Percentiles rank a stretch among this genome's conserved stretches.
phyloP scores from a whole-genome alignment of 352 stramenopile genomes.

The Pythium apleroticum region DNA sequence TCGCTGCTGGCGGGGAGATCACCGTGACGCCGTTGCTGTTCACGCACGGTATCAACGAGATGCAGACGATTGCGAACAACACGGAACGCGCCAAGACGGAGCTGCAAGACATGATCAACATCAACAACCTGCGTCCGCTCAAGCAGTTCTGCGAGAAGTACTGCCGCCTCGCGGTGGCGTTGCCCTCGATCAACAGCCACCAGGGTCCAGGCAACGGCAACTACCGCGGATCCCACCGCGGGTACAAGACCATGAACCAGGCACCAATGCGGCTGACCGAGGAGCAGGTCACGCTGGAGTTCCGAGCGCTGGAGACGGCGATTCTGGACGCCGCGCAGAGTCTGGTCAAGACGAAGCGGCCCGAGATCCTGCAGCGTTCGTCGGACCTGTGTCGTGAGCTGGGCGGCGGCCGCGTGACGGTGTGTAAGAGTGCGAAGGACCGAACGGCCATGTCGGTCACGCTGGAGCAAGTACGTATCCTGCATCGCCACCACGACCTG shows the following conservation, averaged over 20 bases:
- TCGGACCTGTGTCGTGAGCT: slow-evolving; percentile 84
- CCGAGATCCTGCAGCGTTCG: slow-evolving; percentile 81
- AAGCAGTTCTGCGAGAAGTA: slow-evolving; percentile 88
- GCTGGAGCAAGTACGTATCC: slow-evolving; percentile 91
- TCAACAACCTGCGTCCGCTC: slow-evolving; percentile 78
- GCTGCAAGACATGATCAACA: slow-evolving; percentile 89
- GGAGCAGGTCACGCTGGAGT: slow-evolving; percentile 68
- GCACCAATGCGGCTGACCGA: slow-evolving; percentile 59
- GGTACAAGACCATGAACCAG: slow-evolving; percentile 58
- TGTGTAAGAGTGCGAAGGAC: slow-evolving; percentile 98
- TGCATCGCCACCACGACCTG: slow-evolving; percentile 83
- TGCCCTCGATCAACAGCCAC: slow-evolving; percentile 36
- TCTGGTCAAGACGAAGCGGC: slow-evolving; percentile 85
- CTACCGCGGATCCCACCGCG: slow-evolving; percentile 30
- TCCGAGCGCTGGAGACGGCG: slow-evolving; percentile 56
- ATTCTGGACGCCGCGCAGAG: slow-evolving; percentile 81
- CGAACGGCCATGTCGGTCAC: slow-evolving; percentile 97
- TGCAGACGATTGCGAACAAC: slow-evolving; percentile 94
- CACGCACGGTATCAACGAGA: slow-evolving; percentile 94
- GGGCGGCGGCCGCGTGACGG: slow-evolving; percentile 90
- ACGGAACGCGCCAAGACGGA: slow-evolving; percentile 87
- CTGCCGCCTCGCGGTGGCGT: slow-evolving; percentile 51
- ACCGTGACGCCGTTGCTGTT: slow-evolving; percentile 84
- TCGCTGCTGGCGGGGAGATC: slow-evolving; percentile 74
- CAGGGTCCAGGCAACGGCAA: neutral